A percentile compares a stretch with the other conserved stretches of the same genome.
These are phyloP conservation scores for Theobroma grandiflorum DNA, from an alignment of 441 rosid genomes.

Conservation along the genomic window DNA sequence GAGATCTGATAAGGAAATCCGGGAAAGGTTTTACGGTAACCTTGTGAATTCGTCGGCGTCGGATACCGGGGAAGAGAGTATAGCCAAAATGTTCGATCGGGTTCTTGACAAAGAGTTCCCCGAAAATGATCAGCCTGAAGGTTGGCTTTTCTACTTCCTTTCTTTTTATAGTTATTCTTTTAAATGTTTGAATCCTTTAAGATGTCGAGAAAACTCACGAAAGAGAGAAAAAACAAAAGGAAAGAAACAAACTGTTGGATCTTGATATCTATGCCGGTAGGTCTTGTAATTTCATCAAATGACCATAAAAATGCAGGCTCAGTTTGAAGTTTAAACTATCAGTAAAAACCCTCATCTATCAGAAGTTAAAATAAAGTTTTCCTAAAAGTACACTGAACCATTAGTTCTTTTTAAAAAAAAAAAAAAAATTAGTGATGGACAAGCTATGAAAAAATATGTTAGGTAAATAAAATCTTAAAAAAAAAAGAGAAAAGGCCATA, in stretches of 20 bases:
- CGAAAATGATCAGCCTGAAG: slow-evolving; percentile 91
- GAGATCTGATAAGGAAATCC: slow-evolving; percentile 87
- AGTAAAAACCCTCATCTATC: neutral
- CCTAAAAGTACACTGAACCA: neutral
- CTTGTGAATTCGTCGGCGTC: slow-evolving; percentile 75
- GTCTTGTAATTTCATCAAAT: neutral
- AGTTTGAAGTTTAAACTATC: neutral
- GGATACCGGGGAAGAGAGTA: slow-evolving; percentile 69
- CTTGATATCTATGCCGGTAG: neutral
- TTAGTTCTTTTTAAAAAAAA: too few species aligned
- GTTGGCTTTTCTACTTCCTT: slow-evolving; percentile 39
- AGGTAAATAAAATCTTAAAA: neutral
- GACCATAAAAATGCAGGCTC: neutral
- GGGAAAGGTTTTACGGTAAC: slow-evolving; percentile 92
- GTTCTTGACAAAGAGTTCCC: slow-evolving; percentile 95
- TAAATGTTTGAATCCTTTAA: slow-evolving; percentile 1
- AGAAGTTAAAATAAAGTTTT: neutral
- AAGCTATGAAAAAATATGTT: too few species aligned
- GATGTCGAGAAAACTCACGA: neutral
- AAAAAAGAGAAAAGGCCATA: neutral
- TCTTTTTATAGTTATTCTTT: neutral
- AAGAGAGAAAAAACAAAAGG: neutral
- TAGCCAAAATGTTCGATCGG: slow-evolving; percentile 92
- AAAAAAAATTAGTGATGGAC: too few species aligned
- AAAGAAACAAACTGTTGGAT: neutral